Conservation (phyloP, 2,329 filamentous ascomycete genomes). For the Aspergillus tubingensis region DNA sequence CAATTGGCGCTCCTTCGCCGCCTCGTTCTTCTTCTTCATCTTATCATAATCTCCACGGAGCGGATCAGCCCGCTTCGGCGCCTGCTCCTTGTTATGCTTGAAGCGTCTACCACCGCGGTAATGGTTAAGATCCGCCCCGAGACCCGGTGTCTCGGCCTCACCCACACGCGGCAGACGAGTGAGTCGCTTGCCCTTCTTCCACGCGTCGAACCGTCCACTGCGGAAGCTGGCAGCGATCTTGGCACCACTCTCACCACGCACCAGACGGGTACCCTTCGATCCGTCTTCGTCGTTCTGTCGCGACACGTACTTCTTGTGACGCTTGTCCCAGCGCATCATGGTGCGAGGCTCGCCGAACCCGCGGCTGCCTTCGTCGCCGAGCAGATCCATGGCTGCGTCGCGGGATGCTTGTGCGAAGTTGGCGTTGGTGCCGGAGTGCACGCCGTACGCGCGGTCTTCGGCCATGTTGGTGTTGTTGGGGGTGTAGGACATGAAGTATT, state of each 20-base stretch:
- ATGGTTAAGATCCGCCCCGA: conserved; percentile 32
- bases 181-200: conserved; percentile 84
- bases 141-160: conserved; percentile 65
- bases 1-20: conserved; percentile 71
- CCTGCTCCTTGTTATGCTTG: conserved; percentile 83
- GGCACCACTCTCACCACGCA: conserved; percentile 86
- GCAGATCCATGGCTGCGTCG: conserved; percentile 86
- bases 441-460: conserved; percentile 90
- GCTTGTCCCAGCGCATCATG: conserved; percentile 93
- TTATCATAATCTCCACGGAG: conserved; percentile 86
- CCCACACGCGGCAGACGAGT: conserved; percentile 77
- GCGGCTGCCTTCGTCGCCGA: conserved; percentile 78
- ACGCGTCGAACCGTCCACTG: conserved; percentile 88
- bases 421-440: conserved; percentile 74
- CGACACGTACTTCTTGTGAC: conserved; percentile 90
- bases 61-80: conserved; percentile 91
- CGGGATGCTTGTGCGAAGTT: conserved; percentile 90
- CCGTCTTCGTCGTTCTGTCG: conserved; percentile 94
- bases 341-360: conserved; percentile 76
- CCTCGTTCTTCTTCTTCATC: conserved; percentile 85
- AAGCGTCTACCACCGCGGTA: conserved; percentile 60
- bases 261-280: conserved; percentile 72
- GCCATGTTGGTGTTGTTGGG: conserved; percentile 77
- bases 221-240: conserved; percentile 95
- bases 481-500: conserved; percentile 96